Evolutionary conservation across 495 filamentous ascomycete species (phyloP), one percentile per base, ranked within the genome.

Genomic region (Tuber indicum): DNA sequence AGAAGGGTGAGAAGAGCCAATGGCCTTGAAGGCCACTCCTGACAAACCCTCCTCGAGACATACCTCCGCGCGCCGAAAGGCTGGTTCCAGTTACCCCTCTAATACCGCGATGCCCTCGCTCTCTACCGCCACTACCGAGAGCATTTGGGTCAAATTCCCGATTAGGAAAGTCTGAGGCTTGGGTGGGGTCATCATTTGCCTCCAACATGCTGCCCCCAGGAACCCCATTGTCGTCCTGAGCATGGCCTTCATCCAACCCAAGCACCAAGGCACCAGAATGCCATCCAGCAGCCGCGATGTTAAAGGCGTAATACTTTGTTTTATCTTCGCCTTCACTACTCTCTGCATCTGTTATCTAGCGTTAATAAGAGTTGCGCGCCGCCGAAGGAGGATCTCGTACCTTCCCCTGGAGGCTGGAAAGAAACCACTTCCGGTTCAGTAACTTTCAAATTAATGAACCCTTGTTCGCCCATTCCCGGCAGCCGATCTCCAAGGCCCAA

Each of bases 261-360:
- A 80, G 23, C 8, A 79, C 81, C 32, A 83, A 74, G 0, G 81
- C 82, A 12, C 81, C 82, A 44, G 81, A 83, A 71, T 83, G 81
- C 82, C 82, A 83, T 17, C 82, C 82, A 66, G 81, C 78, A 26
- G 82, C 82, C 14, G 78, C 49, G 23, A 83, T 74, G 12, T 76
- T 78, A 16, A 82, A 75, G 70, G 76, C 79, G 58, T 75, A 82
- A 62, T 74, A 76, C 44, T 81, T 73, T 19, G 72, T 58, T 21
- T 47, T 46, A 39, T 77, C 78, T 23, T 73, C 72, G 12, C 36
- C 36, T 74, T 70, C 32, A 17, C 26, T 36, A 0, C 58, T 36
- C 26, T 5, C 58, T 66, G 58, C 58, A 66, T 10, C 26, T 66
- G n/a, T 2, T 66, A 32, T 66, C 5, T 66, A 36, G 58, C 58